Base-by-base conservation (phyloP, 225 moss, liverwort and hornwort genomes). In the Neckera pumila region DNA sequence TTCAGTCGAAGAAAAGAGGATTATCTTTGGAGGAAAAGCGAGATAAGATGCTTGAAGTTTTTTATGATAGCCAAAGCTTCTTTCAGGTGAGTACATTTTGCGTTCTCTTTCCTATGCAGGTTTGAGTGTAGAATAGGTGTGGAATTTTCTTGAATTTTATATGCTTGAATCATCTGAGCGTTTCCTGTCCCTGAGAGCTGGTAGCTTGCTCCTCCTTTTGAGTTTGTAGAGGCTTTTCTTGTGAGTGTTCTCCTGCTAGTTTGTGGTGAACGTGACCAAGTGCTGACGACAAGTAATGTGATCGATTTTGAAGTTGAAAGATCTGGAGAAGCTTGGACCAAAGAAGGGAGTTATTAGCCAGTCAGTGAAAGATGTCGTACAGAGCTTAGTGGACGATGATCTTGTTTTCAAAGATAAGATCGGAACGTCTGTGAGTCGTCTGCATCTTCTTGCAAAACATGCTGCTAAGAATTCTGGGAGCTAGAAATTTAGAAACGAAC, bases 321-420 rank as follows among this genome's bases (percentile, higher is more conserved):
- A 97, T 86, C 89, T 97, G 66, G 97, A 97, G 91, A 97, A 97
- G 92, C 92, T 96, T 84, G 96, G 97, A 64, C 96, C 96, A 21
- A 97, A 97, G 93, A 97, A 96, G 83, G 96, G 97, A 62, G 97
- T 97, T 64, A 97, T 97, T 86, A 93, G 94, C 84, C 97, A 96
- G 90, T 95, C 96, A 38, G 97, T 97, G 85, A 97, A 97, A 89
- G 97, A 97, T 84, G 97, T 96, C 53, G 77, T 97, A 67, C 95
- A 97, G 85, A 96, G 94, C 87, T 83, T 97, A 61, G 95, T 97
- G 89, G 95, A 96, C 87, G 97, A 97, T 91, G 95, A 97, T 84
- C 95, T 97, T 86, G 96, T 95, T 57, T 94, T 93, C 74, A 97
- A 97, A 83, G 97, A 97, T 83, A 97, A 97, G 92, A 95, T 97